These are phyloP conservation scores for Phytophthora ohioensis DNA, from an alignment of 352 stramenopile genomes.

Conservation along the genomic window DNA sequence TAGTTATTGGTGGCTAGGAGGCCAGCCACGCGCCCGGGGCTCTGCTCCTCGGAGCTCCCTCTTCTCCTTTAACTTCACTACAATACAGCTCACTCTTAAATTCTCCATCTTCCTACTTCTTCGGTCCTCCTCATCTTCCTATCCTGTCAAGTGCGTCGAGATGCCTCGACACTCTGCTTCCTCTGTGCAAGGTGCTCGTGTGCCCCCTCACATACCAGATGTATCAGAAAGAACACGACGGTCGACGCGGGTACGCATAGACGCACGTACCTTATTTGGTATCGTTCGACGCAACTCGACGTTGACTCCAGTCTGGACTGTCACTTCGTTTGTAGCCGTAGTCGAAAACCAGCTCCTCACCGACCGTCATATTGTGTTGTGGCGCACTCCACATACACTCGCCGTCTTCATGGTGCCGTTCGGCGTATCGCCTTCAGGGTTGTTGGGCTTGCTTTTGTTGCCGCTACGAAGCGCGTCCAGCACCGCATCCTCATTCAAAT, in stretches of 20 bases:
- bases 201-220: constrained; percentile 6
- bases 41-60: no score
- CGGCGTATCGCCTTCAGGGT: constrained; percentile 64
- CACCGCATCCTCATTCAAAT: constrained; percentile 89
- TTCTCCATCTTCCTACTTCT: no score
- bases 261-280: constrained; percentile 21
- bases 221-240: not conserved
- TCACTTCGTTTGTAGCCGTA: constrained; percentile 32
- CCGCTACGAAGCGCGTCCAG: constrained; percentile 90
- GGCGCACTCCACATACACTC: constrained; percentile 85
- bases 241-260: no score
- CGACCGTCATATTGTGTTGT: constrained; percentile 88
- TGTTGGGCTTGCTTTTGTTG: constrained; percentile 93
- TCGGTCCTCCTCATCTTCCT: no score
- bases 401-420: constrained; percentile 85
- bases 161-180: no score
- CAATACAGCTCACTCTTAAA: no score
- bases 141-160: no score
- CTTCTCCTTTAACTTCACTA: no score
- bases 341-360: constrained; percentile 61
- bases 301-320: constrained; percentile 64
- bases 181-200: no score
- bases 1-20: no score
- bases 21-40: no score
- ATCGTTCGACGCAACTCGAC: constrained; percentile 10